Evolutionary conservation across 495 filamentous ascomycete species (phyloP), one percentile per base, ranked within the genome.

Genomic region (Bathelium albidoporum): DNA sequence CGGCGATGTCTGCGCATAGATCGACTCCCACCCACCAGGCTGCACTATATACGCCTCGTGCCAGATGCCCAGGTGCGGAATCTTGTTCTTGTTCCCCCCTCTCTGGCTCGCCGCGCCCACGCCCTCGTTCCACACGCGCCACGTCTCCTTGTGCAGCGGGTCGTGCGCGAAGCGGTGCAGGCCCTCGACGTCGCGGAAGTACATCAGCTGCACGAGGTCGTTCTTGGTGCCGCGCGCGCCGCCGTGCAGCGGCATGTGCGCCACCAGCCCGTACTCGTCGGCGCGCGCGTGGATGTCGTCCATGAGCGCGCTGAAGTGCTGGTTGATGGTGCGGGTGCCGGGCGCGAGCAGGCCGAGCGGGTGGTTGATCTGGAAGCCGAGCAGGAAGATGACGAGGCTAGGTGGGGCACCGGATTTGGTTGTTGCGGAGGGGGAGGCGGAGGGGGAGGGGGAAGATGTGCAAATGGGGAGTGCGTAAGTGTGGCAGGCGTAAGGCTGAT

Each of bases 141-240:
- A 80, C 12, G 68, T 75, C 11, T 71, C 65, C n/a, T 71, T 71
- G 66, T 85, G 82, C 11, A 75, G 18, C 1, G 71, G 49, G 22
- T 73, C 74, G 59, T 81, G 77, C 36, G 82, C 82, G 66, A 82
- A 84, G 1, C 62, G 61, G 66, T 83, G 75, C 20, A 85, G 60
- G 32, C 73, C 75, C 20, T 82, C 80, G 12, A 77, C 59, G 45
- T 68, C 63, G 12, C 74, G 74, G 64, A 83, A 80, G 70, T 85
- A 85, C 61, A 74, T 73, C 1, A 80, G 55, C 0, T 59, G 59
- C 60, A 81, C 69, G 10, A 72, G 24, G 63, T 81, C 77, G 62
- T 77, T 76, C 9, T 66, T 66, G 0, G 69, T 71, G 2, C 63
- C 53, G 26, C 68, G 64, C 18, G 68, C 71, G 31, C 26, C 55